These are phyloP conservation scores for Xylariales sp. DNA, from an alignment of 2,329 filamentous ascomycete genomes.

Conservation along the genomic window DNA sequence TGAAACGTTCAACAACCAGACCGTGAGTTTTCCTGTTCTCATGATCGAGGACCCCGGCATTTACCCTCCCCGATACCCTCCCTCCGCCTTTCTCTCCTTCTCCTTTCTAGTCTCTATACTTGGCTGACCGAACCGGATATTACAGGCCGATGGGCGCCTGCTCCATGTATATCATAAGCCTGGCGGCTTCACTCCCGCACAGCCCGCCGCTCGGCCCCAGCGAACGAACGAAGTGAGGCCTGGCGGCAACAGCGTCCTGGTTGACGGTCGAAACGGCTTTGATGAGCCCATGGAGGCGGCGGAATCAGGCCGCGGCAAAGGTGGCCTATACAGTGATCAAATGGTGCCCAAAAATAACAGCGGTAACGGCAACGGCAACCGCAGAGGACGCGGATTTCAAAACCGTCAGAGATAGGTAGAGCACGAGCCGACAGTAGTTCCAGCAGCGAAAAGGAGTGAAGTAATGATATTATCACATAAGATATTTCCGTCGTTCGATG, in stretches of 20 bases:
- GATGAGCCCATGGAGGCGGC: conserved; percentile 41
- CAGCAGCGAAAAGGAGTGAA: no score
- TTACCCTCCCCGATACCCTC: conserved; percentile 4
- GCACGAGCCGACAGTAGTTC: neutral
- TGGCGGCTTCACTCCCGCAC: conserved; percentile 26
- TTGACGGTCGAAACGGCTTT: conserved; percentile 53
- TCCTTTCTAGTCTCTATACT: no score
- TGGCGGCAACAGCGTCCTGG: conserved; percentile 32
- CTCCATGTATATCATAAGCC: conserved; percentile 70
- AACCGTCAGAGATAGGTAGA: conserved; percentile 1
- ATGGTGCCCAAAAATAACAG: conserved; percentile 3
- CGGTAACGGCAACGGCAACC: conserved; percentile 1
- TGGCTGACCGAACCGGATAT: no score
- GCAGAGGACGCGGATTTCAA: conserved; percentile 6
- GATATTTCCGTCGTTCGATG: no score
- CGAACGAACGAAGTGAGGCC: conserved; percentile 24
- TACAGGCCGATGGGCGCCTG: conserved; percentile 68
- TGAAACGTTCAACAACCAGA: conserved; percentile 73
- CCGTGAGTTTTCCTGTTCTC: conserved; percentile 42
- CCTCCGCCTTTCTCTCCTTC: no score
- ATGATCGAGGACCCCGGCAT: no score
- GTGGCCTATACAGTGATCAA: conserved; percentile 48
- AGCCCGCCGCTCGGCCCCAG: conserved; percentile 23
- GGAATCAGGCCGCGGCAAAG: conserved; percentile 14
- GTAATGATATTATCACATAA: neutral